These are phyloP conservation scores for Fibroporia radiculosa DNA, from an alignment of 768 basidiomycete species.

Conservation along the genomic window DNA sequence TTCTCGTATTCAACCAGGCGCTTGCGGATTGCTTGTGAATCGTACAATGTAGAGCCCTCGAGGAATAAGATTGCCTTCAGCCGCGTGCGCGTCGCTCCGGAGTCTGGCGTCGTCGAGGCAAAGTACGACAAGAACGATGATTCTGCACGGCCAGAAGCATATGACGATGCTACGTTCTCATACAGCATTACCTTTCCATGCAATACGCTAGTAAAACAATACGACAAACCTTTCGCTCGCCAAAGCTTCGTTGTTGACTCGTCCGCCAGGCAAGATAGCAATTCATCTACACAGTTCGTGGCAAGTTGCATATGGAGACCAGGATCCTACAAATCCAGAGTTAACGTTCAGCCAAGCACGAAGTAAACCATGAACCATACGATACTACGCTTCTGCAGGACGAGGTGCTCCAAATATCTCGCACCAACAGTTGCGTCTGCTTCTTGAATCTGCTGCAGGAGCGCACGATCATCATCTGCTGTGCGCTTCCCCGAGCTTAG, in stretches of 20 bases:
- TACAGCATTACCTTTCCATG: constrained; percentile 1
- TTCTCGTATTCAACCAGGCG: constrained; percentile 41
- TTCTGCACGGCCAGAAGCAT: constrained; percentile 20
- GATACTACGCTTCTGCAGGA: constrained; percentile 57
- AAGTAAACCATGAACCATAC: constrained; percentile 28
- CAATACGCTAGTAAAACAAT: constrained; percentile 2
- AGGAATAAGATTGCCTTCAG: constrained; percentile 76
- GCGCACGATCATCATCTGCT: constrained; percentile 50
- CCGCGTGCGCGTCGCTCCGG: constrained; percentile 61
- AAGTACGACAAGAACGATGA: constrained; percentile 66
- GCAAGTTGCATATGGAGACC: constrained; percentile 66
- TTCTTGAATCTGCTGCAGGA: constrained; percentile 49
- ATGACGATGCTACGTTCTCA: constrained; percentile 17
- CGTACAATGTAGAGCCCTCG: constrained; percentile 67
- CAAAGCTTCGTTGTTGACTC: constrained; percentile 54
- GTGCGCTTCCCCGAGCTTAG: constrained; percentile 48
- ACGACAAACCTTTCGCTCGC: constrained; percentile 56
- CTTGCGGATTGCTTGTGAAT: constrained; percentile 38
- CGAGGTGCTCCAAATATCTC: constrained; percentile 74
- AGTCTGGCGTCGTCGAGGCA: constrained; percentile 75
- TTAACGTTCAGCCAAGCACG: neutral
- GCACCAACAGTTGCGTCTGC: constrained; percentile 55
- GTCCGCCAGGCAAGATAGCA: constrained; percentile 41
- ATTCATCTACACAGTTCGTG: constrained; percentile 42
- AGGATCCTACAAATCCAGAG: constrained; percentile 34